Conservation (phyloP, 257 asterid genomes). For the Solanum commersonii region DNA sequence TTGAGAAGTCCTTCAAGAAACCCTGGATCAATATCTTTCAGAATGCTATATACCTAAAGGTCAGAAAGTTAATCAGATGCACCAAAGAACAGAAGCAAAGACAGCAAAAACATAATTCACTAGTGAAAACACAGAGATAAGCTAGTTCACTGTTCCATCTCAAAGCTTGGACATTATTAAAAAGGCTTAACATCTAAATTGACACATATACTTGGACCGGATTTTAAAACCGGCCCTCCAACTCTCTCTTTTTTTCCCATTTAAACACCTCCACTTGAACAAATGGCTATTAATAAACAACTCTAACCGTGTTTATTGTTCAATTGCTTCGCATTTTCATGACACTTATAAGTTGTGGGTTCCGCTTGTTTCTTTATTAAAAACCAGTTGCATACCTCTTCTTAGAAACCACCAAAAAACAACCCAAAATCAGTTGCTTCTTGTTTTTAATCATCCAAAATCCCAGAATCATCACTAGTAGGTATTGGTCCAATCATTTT, state of each 20-base stretch:
- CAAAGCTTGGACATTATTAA: background rate
- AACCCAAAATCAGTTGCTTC: background rate
- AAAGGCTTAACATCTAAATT: background rate
- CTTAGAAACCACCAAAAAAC: background rate
- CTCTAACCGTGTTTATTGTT: background rate
- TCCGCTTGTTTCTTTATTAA: background rate
- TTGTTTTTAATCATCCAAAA: background rate
- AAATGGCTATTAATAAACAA: background rate
- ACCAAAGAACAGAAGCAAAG: background rate
- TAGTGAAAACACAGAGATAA: background rate
- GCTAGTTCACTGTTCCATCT: background rate
- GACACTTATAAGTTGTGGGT: background rate
- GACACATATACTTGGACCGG: background rate
- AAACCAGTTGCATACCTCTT: background rate
- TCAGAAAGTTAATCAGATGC: background rate
- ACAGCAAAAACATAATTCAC: background rate
- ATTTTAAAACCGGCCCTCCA: background rate
- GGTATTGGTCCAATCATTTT: background rate
- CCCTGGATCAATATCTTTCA: conserved; percentile 56
- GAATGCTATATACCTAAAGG: conserved; percentile 57
- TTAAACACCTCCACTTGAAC: background rate
- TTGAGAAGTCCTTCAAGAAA: conserved; percentile 32
- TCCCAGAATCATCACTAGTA: background rate
- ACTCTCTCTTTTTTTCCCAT: background rate
- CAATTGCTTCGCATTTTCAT: background rate